Conservation (phyloP, 2,329 filamentous ascomycete species). For the Claviceps citrina region DNA sequence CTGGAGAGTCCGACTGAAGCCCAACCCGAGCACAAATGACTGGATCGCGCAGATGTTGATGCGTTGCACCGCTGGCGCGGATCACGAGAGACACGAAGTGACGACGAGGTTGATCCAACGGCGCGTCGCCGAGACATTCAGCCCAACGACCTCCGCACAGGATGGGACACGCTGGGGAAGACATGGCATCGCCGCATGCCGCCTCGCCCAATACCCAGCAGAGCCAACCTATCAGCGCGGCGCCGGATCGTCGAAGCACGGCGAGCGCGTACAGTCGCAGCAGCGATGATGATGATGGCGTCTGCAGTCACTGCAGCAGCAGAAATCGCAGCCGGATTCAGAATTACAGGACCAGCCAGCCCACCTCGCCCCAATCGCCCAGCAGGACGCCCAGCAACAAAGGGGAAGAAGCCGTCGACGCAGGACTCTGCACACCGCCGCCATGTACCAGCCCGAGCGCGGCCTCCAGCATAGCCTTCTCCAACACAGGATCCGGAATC, state of each 20-base stretch:
- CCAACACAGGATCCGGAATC: conserved; percentile 13
- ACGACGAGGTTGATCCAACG: not conserved
- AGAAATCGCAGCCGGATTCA: conserved; percentile 5
- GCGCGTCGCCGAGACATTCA: not conserved
- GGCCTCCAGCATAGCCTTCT: conserved; percentile 19
- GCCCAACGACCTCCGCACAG: not conserved
- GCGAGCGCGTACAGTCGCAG: conserved; percentile 6
- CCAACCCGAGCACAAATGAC: conserved; percentile 3
- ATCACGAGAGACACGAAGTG: not conserved
- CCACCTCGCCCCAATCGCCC: conserved; percentile 1
- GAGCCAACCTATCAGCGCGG: conserved; percentile 3
- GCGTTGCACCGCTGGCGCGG: conserved; percentile 1
- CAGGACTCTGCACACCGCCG: conserved; percentile 12
- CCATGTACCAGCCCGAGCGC: conserved; percentile 19
- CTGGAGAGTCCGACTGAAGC: not conserved
- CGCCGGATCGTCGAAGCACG: conserved; percentile 8
- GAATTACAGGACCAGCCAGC: conserved; percentile 1
- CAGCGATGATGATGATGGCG: conserved; percentile 4
- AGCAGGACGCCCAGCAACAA: conserved; percentile 6
- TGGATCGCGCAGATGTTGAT: not conserved
- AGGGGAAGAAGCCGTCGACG: not conserved
- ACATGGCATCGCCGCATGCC: conserved; percentile 1
- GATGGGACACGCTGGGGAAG: conserved; percentile 4
- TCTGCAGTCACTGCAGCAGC: conserved; percentile 9
- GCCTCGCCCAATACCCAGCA: not conserved